Percentiles rank a stretch among this genome's conserved stretches.
phyloP scores from a whole-genome alignment of 176 grass and related monocot species.

The Oryza glumipatula region DNA sequence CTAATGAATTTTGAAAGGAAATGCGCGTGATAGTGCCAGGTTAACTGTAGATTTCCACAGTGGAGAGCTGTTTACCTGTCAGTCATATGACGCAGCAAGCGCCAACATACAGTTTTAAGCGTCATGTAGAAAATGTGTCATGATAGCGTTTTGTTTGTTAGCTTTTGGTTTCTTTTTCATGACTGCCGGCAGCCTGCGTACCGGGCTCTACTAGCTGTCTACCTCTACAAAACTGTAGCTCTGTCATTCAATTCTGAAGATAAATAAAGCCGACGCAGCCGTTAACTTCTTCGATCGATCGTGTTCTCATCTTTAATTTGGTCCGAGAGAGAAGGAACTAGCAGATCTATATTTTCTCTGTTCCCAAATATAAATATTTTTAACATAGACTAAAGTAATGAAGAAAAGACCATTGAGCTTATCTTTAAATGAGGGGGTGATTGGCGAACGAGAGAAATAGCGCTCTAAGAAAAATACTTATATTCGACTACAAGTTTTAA shows the following conservation, averaged over 20 bases:
- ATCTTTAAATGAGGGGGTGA: too few relatives aligned
- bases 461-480: too few relatives aligned
- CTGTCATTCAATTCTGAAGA: constrained; percentile 29
- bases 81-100: constrained; percentile 39
- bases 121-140: constrained; percentile 25
- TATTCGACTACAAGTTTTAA: too few relatives aligned
- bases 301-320: not conserved
- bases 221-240: not conserved
- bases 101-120: constrained; percentile 41
- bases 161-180: constrained; percentile 33
- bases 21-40: constrained; percentile 4
- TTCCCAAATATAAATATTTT: too few relatives aligned
- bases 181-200: constrained; percentile 29
- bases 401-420: too few relatives aligned
- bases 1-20: constrained; percentile 15
- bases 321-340: not conserved
- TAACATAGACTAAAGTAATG: too few relatives aligned
- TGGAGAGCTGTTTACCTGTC: constrained; percentile 53
- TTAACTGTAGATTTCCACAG: constrained; percentile 40
- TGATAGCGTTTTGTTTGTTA: constrained; percentile 47
- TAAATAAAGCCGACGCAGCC: constrained; percentile 20
- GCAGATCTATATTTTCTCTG: too few relatives aligned
- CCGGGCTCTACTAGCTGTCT: constrained; percentile 4
- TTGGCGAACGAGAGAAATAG: too few relatives aligned
- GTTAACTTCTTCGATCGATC: not conserved